Evolutionary conservation across 2,329 filamentous ascomycete species (phyloP), one percentile per base, ranked within the genome.

Genomic region (Phialophora chinensis): DNA sequence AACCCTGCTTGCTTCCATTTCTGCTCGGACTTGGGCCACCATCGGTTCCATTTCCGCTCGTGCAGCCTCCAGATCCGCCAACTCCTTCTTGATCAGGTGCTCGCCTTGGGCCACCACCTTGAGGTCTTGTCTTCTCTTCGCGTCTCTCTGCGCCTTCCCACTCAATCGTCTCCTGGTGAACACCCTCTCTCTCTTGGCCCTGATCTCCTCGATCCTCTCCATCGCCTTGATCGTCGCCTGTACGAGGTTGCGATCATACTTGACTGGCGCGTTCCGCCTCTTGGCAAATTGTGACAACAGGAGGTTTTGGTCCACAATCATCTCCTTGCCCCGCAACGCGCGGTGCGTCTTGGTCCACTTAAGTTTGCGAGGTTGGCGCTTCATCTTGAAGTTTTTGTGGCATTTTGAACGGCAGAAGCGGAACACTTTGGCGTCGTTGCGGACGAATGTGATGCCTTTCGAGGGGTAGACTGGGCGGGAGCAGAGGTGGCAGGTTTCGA

Each of bases 321-420:
- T 89, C 80, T 88, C 87, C 83, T 93, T 96, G 82, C 92, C 92
- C 65, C 91, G 90, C 20, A 90, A 87, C 77, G 90, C 90, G 76
- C 93, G 90, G 86, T 93, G 94, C 60, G 92, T 89, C 85, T 97
- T 97, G 69, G 94, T 97, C 95, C 94, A 97, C 81, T 93, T 95
- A 74, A 98, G 87, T 81, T 97, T 97, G 78, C 94, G 89, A 42
- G 94, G 93, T 82, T 98, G 97, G 73, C 95, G 90, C 90, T 97
- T 97, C 92, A 96, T 96, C 83, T 96, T 95, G 87, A 96, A 96
- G 79, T 88, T 90, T 75, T 88, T 89, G 80, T 90, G 88, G 79
- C 86, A 88, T 83, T 88, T 88, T 56, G 81, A 85, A 58, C 87
- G 85, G 81, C 88, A 90, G 80, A 90, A 91, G 60, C 85, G 83